Conservation (phyloP, 2,329 filamentous ascomycete species). For the Colletotrichum nymphaeae region DNA sequence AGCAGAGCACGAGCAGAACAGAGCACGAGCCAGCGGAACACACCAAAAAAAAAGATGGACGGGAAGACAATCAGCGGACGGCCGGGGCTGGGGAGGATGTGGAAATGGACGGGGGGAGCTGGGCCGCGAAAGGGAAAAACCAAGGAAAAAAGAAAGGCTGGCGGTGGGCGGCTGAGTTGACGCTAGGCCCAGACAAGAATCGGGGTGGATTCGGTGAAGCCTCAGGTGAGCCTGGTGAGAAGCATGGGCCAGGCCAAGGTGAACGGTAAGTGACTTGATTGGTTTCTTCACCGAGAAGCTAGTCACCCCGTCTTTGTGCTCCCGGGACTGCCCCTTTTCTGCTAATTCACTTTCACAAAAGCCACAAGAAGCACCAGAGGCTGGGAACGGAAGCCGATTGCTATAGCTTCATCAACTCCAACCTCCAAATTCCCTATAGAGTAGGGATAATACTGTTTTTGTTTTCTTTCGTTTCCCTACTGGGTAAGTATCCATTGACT, state of each 20-base stretch:
- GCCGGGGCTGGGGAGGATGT: constrained; percentile 4
- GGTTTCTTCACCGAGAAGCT: neutral
- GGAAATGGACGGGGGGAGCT: neutral
- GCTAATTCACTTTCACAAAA: constrained; percentile 1
- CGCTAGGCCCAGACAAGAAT: neutral
- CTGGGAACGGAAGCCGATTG: constrained; percentile 23
- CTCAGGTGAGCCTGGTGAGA: neutral
- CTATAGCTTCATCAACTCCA: constrained; percentile 1
- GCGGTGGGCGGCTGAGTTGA: neutral
- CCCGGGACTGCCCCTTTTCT: neutral
- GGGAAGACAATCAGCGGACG: constrained; percentile 2
- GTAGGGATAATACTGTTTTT: neutral
- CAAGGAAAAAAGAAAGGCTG: constrained; percentile 24
- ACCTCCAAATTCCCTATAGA: neutral
- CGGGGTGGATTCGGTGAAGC: neutral
- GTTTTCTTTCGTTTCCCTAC: neutral
- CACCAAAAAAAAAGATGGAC: neutral
- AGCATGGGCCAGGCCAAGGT: neutral
- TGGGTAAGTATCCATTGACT: neutral
- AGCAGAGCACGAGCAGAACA: neutral
- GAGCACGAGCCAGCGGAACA: constrained; percentile 4
- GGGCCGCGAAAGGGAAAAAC: constrained; percentile 9
- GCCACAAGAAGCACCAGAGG: constrained; percentile 7
- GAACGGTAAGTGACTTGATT: neutral
- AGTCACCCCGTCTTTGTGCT: neutral